Evolutionary conservation across 2,329 filamentous ascomycete genomes (phyloP).

Genomic region (Phoma sp.): DNA sequence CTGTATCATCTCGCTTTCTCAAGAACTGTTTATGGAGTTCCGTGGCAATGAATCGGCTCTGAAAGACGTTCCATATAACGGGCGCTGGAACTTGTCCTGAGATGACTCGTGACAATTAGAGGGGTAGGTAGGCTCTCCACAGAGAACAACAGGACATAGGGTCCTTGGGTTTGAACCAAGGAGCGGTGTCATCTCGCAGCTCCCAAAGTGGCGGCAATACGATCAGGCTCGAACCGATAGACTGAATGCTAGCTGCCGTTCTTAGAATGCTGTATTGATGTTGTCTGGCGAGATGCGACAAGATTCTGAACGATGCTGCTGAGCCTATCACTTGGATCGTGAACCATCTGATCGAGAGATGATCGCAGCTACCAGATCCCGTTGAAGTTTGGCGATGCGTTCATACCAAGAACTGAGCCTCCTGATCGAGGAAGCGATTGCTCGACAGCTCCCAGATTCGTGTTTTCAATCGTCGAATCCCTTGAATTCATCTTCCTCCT

Average conservation of each 20-base stretch:
- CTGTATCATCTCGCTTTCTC: background rate
- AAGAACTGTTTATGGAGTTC: background rate
- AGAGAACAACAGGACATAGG: background rate
- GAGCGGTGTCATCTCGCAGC: no score
- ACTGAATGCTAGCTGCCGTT: background rate
- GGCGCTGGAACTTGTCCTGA: background rate
- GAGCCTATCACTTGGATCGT: background rate
- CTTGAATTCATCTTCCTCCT: slow-evolving; percentile 40
- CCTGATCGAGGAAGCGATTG: background rate
- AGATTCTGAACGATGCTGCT: background rate
- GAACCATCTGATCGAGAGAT: background rate
- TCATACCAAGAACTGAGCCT: background rate
- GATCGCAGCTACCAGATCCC: background rate
- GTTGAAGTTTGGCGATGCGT: background rate
- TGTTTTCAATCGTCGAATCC: slow-evolving; percentile 43
- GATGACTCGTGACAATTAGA: background rate
- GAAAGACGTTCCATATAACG: background rate
- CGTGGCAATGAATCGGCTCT: background rate
- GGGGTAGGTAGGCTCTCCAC: background rate
- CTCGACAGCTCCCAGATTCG: background rate
- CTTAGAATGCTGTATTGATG: background rate
- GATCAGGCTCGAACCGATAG: background rate
- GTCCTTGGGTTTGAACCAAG: background rate
- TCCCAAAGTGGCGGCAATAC: background rate
- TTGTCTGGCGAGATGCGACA: background rate